Evolutionary conservation across 306 rosid genomes (phyloP), one percentile per base, ranked within the genome.

Genomic region (Crataegus laevigata): DNA sequence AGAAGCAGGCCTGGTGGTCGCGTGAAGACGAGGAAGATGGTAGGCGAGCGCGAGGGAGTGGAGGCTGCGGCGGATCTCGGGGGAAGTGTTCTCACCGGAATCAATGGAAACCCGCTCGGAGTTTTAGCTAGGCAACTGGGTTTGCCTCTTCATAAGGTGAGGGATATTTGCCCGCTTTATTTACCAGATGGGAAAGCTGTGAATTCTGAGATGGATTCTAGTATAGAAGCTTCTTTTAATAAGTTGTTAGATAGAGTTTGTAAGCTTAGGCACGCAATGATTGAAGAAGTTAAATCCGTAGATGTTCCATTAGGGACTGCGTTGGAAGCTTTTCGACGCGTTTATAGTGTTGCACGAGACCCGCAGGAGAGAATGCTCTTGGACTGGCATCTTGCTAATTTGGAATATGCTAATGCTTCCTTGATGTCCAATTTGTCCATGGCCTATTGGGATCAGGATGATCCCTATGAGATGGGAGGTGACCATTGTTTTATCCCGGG

Each of bases 371-470:
- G 93, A 26, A 93, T 90, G 98, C 83, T 93, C 38, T 73, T 93
- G 78, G 88, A 93, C 86, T 93, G 98, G 98, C 98, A 93, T 78
- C 90, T 93, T 13, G 96, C 98, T 0, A 93, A 93, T 77, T 87
- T 93, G 88, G 98, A 93, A 85, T 93, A 93, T 79, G 98, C 98
- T 1, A 93, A 93, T 86, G 98, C 98, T 40, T 84, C 98, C 22
- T 82, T 87, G 22, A 90, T 93, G 94, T 83, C 94, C 8, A 90
- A 93, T 78, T 79, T 93, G 85, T 90, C 98, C 0, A 93, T 90
- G 98, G 96, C 96, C 1, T 93, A 93, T 85, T 93, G 98, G 98
- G 98, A 93, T 81, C 98, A 93, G 78, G 96, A 93, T 82, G 96
- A 93, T 86, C 98, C 96, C 3, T 93, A 80, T 78, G 98, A 93